Conservation (phyloP, 1,284 basidiomycete species). For the Sanghuangporus sanghuang region DNA sequence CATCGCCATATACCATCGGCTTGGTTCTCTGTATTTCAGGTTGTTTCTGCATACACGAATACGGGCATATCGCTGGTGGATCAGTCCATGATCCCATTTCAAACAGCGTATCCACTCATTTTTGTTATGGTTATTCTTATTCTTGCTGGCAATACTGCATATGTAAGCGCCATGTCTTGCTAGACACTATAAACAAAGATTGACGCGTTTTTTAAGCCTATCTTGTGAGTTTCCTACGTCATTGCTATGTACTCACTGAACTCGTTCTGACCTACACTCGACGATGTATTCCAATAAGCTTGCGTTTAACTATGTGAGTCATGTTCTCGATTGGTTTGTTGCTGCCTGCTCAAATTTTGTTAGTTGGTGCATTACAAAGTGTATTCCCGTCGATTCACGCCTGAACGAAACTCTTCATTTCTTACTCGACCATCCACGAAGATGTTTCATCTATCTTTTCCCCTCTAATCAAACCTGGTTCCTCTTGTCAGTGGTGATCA, state of each 20-base stretch:
- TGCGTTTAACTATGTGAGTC: conserved; percentile 19
- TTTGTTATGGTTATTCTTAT: conserved; percentile 66
- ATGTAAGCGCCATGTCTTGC: conserved; percentile 49
- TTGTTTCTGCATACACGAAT: conserved; percentile 86
- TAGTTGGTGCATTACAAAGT: conserved; percentile 73
- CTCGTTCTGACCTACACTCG: conserved; percentile 20
- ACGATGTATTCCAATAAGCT: background rate
- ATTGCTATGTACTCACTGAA: conserved; percentile 14
- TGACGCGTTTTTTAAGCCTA: conserved; percentile 44
- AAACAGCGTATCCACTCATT: conserved; percentile 80
- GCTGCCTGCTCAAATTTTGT: background rate
- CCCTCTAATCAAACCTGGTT: conserved; percentile 97
- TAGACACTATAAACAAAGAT: conserved; percentile 6
- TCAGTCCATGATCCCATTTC: conserved; percentile 85
- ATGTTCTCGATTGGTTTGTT: background rate
- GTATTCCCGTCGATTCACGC: conserved; percentile 55
- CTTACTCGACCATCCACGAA: conserved; percentile 92
- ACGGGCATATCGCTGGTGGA: conserved; percentile 89
- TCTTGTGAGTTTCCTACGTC: conserved; percentile 51
- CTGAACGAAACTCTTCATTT: conserved; percentile 83
- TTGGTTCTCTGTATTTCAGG: conserved; percentile 86
- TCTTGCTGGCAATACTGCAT: conserved; percentile 88
- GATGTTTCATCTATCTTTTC: conserved; percentile 94
- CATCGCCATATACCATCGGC: conserved; percentile 49
- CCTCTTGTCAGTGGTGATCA: conserved; percentile 61